Base-by-base conservation (phyloP, 2,329 filamentous ascomycete genomes). In the Whalleya microplaca region DNA sequence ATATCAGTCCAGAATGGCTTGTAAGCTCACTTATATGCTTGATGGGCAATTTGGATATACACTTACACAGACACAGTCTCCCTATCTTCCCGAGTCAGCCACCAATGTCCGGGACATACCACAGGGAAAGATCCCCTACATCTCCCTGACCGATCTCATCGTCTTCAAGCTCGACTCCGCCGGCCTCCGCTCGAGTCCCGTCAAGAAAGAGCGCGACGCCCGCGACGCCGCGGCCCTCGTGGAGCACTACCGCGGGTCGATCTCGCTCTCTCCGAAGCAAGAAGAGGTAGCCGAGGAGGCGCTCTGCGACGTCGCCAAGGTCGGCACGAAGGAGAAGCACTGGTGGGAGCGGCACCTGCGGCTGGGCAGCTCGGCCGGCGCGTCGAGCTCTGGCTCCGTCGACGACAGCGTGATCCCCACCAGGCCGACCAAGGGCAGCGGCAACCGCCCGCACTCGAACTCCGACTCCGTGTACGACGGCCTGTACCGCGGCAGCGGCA, bases 161-260 rank as follows among this genome's bases (percentile, higher is more conserved):
- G 57, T 61, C 19, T 66, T 67, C 51, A 68, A 67, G 55, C 57
- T 69, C 14, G 59, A 65, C 29, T 63, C 63, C 1, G 66, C 62
- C 44, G 62, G 58, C 27, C 50, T 62, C 16, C 49, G 63, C 42
- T 66, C 64, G 2, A 62, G 55, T 48, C 60, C 55, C 3, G 41
- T 46, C 16, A 64, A 64, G 44, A 63, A 64, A 18, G 55, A 62
- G n/a, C 65, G 60, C 27, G 66, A 67, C 43, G 59, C 59, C 2
- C 50, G 55, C 12, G 67, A 69, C 37, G 66, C 65, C 2, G 59
- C 57, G 2, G 64, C 64, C 3, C 62, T 69, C 8, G 42, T 68
- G 10, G 61, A 64, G 14, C 29, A 58, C 19, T 48, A 53, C 32
- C 20, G 55, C 2, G 51, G 42, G 6, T 16, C 51, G n/a, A 52